Percentiles rank a stretch among this genome's conserved stretches.
These are phyloP conservation scores for Tricholoma matsutake DNA, from an alignment of 768 basidiomycete species.

Conservation along the genomic window DNA sequence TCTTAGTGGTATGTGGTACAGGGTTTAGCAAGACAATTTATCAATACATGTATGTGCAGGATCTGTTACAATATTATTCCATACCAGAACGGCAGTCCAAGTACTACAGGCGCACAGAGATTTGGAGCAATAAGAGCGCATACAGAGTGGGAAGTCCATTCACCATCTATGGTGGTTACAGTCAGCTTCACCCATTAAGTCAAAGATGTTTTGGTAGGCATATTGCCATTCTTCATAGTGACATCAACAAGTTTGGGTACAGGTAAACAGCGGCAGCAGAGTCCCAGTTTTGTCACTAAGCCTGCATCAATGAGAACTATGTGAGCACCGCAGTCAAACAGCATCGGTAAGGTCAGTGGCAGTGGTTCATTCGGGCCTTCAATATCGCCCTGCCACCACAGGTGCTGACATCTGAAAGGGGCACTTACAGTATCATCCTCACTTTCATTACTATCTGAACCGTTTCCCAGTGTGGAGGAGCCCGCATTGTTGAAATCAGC, in stretches of 20 bases:
- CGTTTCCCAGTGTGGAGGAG: not conserved
- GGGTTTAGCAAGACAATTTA: too few species aligned
- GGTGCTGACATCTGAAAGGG: too few species aligned
- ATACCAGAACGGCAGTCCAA: too few species aligned
- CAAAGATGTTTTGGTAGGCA: not conserved
- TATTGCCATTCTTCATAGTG: not conserved
- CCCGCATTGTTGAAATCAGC: not conserved
- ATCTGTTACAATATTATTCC: too few species aligned
- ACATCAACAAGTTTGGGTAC: not conserved
- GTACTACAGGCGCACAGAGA: too few species aligned
- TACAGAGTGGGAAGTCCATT: too few species aligned
- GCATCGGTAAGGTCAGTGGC: not conserved
- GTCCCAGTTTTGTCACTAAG: not conserved
- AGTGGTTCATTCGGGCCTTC: not conserved
- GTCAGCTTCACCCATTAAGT: too few species aligned
- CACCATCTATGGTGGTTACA: too few species aligned
- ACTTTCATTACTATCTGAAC: not conserved
- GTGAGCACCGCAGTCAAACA: not conserved
- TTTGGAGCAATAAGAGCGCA: too few species aligned
- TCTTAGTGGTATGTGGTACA: too few species aligned
- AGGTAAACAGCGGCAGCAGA: not conserved
- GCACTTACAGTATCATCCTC: not conserved
- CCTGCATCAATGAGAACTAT: not conserved
- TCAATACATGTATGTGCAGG: too few species aligned
- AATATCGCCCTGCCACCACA: not conserved